These are phyloP conservation scores for Exserohilum rostratum DNA, from an alignment of 2,329 filamentous ascomycete species.

Conservation along the genomic window DNA sequence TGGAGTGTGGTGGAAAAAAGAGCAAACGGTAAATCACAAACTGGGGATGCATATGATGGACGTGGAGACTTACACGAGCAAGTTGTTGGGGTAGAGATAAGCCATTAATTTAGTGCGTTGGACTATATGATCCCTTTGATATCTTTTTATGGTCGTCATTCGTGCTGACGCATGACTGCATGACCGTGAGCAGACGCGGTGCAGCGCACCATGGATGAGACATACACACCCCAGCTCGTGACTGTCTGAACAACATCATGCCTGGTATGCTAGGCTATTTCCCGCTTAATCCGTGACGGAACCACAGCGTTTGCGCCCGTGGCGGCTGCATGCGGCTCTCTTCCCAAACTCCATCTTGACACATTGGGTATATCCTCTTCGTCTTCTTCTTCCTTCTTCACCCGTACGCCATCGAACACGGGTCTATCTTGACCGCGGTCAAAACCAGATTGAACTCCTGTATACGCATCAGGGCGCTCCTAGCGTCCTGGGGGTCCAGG, in stretches of 20 bases:
- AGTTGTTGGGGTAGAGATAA: background rate
- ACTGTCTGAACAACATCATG: background rate
- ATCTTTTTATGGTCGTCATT: background rate
- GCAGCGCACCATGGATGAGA: background rate
- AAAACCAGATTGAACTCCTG: slow-evolving; percentile 10
- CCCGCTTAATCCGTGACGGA: slow-evolving; percentile 16
- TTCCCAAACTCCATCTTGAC: slow-evolving; percentile 12
- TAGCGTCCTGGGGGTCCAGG: slow-evolving; percentile 37
- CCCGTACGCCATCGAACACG: slow-evolving; percentile 2
- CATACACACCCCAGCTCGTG: background rate
- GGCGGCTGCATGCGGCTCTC: slow-evolving; percentile 16
- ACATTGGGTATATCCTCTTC: slow-evolving; percentile 24
- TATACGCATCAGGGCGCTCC: slow-evolving; percentile 17
- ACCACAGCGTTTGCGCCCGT: slow-evolving; percentile 30
- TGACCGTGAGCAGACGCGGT: slow-evolving; percentile 15
- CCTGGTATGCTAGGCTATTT: background rate
- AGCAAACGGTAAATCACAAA: slow-evolving; percentile 59
- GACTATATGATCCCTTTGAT: background rate
- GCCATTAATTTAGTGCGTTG: background rate
- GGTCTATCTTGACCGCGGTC: slow-evolving; percentile 3
- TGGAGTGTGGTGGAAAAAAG: slow-evolving; percentile 65
- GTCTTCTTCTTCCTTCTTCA: slow-evolving; percentile 19
- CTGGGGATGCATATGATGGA: slow-evolving; percentile 55
- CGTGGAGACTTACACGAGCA: slow-evolving; percentile 50
- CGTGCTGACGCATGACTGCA: slow-evolving; percentile 14